phyloP scores from a whole-genome alignment of 73 alveolate species.

The Uronychia binucleata region DNA sequence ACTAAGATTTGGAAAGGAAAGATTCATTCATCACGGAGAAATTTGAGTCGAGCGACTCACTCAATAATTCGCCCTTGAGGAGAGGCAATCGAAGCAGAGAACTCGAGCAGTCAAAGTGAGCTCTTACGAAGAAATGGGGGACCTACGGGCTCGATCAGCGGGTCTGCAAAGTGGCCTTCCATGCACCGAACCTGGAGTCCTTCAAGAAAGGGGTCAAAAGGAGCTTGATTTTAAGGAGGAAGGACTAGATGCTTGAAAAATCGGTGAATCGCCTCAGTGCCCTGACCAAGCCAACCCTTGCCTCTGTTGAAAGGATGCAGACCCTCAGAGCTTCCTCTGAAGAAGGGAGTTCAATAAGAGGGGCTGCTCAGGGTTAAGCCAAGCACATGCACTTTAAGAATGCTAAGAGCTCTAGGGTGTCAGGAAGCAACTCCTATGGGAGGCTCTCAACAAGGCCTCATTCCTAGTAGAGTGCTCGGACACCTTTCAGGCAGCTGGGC shows the following conservation, averaged over 20 bases:
- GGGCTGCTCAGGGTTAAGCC: no score
- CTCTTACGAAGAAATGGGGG: conserved; percentile 1
- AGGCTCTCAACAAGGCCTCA: no score
- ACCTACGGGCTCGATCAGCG: neutral
- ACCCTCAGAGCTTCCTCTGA: neutral
- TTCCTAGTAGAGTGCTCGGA: no score
- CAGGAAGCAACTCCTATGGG: no score
- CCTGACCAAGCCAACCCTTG: neutral
- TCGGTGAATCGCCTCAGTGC: no score
- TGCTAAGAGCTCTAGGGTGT: no score
- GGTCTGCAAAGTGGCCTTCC: neutral
- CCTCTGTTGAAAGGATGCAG: neutral
- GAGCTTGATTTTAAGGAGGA: neutral
- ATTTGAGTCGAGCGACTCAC: neutral
- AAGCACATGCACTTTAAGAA: no score
- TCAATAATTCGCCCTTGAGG: neutral
- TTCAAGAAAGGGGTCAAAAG: neutral
- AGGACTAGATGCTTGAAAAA: neutral
- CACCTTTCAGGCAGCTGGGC: no score
- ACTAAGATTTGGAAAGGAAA: neutral
- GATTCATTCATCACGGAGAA: neutral
- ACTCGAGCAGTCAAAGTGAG: no score
- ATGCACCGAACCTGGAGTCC: neutral
- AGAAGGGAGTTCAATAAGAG: neutral
- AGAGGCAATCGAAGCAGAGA: no score